phyloP scores from a whole-genome alignment of 306 rosid genomes.

The Dryas octopetala region DNA sequence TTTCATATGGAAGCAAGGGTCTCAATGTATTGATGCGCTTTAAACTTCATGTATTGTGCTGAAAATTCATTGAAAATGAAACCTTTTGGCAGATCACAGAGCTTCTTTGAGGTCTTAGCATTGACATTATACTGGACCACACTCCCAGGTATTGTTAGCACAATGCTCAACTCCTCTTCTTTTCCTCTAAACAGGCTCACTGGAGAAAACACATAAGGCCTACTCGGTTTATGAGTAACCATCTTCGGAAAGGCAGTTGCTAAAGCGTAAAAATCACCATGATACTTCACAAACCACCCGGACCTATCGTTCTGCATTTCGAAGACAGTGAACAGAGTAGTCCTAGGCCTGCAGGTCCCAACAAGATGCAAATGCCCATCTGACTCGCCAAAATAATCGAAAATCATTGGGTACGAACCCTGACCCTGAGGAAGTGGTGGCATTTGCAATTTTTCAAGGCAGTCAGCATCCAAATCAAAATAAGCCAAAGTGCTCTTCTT shows the following conservation, averaged over 20 bases:
- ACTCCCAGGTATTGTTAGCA: slow-evolving; percentile 28
- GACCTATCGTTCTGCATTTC: slow-evolving; percentile 21
- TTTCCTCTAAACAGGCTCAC: slow-evolving; percentile 7
- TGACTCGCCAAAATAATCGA: slow-evolving; percentile 13
- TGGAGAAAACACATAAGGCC: slow-evolving; percentile 2
- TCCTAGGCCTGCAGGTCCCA: background rate
- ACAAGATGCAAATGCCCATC: slow-evolving; percentile 13
- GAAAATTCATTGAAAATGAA: background rate
- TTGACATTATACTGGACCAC: slow-evolving; percentile 19
- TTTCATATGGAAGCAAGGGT: slow-evolving; percentile 28
- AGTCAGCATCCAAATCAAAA: slow-evolving; percentile 22
- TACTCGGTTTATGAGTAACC: background rate
- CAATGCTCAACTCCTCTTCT: slow-evolving; percentile 21
- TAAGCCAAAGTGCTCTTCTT: background rate
- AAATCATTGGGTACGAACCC: background rate
- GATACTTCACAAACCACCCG: slow-evolving; percentile 22
- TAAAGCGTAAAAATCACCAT: slow-evolving; percentile 5
- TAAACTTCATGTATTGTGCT: background rate
- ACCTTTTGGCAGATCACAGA: background rate
- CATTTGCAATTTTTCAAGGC: slow-evolving; percentile 22
- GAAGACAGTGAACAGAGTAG: background rate
- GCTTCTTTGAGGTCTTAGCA: slow-evolving; percentile 3
- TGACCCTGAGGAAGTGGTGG: background rate
- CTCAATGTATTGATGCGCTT: slow-evolving; percentile 29
- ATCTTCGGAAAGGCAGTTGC: slow-evolving; percentile 7